phyloP scores from a whole-genome alignment of 352 stramenopile species.

The Phytophthora citricola region DNA sequence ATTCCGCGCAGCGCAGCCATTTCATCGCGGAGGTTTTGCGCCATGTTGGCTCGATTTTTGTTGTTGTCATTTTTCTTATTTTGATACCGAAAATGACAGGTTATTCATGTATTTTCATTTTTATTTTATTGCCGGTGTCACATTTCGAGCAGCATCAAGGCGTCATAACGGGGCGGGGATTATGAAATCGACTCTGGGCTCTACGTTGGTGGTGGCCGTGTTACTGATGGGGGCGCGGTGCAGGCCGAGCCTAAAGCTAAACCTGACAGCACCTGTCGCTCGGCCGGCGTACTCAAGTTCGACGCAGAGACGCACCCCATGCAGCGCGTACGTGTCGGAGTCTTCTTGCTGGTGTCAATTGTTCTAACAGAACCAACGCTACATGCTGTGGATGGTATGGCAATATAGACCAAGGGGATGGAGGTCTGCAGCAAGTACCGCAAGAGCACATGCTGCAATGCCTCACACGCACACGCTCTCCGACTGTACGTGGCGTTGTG shows the following conservation, averaged over 20 bases:
- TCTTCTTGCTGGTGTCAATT: not conserved
- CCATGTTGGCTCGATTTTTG: constrained; percentile 45
- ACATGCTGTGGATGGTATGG: not conserved
- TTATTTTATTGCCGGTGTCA: not conserved
- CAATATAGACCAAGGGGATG: constrained; percentile 56
- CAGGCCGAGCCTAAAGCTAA: constrained; percentile 40
- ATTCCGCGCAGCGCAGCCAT: constrained; percentile 72
- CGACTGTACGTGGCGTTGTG: constrained; percentile 53
- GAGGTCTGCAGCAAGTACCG: constrained; percentile 85
- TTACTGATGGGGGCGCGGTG: constrained; percentile 20
- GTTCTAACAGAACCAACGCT: not conserved
- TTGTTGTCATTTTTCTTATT: constrained; percentile 17
- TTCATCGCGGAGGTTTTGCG: constrained; percentile 63
- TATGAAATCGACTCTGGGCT: constrained; percentile 27
- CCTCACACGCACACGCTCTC: constrained; percentile 66
- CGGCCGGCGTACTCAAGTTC: constrained; percentile 74
- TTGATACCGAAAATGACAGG: constrained; percentile 19
- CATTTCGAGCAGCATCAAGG: constrained; percentile 17
- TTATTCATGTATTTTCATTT: not conserved
- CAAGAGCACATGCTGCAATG: constrained; percentile 85
- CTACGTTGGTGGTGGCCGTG: constrained; percentile 28
- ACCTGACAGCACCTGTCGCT: constrained; percentile 54
- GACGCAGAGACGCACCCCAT: constrained; percentile 63
- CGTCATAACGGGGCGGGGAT: constrained; percentile 15
- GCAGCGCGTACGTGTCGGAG: constrained; percentile 55